Evolutionary conservation across 2,329 filamentous ascomycete genomes (phyloP), one percentile per base, ranked within the genome.

Genomic region (Fusarium continuum): DNA sequence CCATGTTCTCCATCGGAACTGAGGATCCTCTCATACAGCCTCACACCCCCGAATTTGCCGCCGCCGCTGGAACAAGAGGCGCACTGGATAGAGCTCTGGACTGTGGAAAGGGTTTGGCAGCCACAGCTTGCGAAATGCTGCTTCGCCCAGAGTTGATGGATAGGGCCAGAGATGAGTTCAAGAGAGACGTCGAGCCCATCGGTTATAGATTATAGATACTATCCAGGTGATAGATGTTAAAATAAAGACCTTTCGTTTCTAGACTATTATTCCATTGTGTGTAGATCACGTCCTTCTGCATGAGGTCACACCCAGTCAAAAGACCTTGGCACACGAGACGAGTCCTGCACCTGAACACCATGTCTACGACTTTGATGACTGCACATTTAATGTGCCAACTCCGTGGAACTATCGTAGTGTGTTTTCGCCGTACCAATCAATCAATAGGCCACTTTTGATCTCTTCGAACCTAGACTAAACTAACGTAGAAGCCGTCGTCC

Each of bases 1-100:
- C 67, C 22, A 64, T 69, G 64, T 69, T 69, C n/a, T 38, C 51
- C 2, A 44, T 69, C 2, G 67, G 67, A 8, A 69, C 61, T 0
- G 45, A 61, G 6, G 66, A 69, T 11, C 66, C 61, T 3, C 20
- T 41, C 0, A 9, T 68, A 1, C 67, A 69, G 14, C 67, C 67
- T 3, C 67, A 69, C 16, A 69, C 67, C 0, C 55, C 66, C 2
- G 32, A 56, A 5, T 69, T 69, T 13, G 61, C 67, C 1, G 50
- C 46, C 0, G 67, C 64, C 11, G 66, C 67, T 6, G 57, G 61
- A 0, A 69, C 64, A 16, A 49, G 44, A 17, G 49, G 53, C 7
- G 67, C 67, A 0, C 20, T 69, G 2, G 13, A 54, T 2, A 68
- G 61, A 17, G 50, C 67, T 1, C 29, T 69, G 3, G 66, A 68